Base-by-base conservation (phyloP, 345 rosid species). In the Abelmoschus esculentus region DNA sequence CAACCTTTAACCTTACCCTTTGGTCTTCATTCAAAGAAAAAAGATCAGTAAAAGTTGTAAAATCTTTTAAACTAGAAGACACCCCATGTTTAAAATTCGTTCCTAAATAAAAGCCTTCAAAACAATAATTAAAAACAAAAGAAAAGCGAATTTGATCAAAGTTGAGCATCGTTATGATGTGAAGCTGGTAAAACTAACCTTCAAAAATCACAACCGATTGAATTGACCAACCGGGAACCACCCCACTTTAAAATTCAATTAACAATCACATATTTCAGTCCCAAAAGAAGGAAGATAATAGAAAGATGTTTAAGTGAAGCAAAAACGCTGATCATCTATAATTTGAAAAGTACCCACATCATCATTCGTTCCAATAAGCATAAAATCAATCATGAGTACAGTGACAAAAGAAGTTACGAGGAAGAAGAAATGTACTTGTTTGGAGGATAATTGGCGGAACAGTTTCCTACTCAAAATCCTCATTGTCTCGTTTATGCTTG, bases 401-500 rank as follows among this genome's bases (percentile, higher is more conserved):
- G 54, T 9, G 12, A 8, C 8, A 10, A 12, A 15, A 6, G 26
- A n/a, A 26, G 15, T 6, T 2, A 18, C 14, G 56, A 22, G 34
- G n/a, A 19, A 15, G 29, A 72, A 49, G 26, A 22, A 22, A 22
- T 32, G 47, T 52, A 80, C 87, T 72, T 75, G 78, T 70, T 58
- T 74, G 74, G 49, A 62, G 52, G 76, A 76, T 65, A 72, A 72
- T 73, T 78, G 82, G 28, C 72, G 81, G 76, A 58, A 69, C 60
- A 81, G 76, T 77, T 77, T 81, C 67, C 79, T 77, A 1, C 54
- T 70, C 55, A 82, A 64, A 49, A 76, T 57, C 70, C 77, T 82
- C 89, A 85, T 85, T 67, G 28, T 19, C 12, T 3, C 12, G 22
- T 54, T 54, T 73, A 6, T 75, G n/a, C 66, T n/a, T 22, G 26